Conservation (phyloP, 768 basidiomycete genomes). For the Auricularia sp. region DNA sequence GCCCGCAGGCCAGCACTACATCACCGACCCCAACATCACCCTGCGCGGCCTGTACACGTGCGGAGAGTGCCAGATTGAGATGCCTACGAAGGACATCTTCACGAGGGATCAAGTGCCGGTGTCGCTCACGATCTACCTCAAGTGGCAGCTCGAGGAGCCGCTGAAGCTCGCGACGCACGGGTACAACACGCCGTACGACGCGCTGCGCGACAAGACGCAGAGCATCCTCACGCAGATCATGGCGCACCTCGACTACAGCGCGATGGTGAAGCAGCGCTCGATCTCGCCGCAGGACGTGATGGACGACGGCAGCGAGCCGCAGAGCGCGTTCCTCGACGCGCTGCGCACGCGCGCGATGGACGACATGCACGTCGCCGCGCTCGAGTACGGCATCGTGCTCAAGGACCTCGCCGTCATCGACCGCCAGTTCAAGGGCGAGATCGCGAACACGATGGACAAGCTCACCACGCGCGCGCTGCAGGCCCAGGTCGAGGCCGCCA, state of each 20-base stretch:
- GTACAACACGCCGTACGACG: conserved; percentile 75
- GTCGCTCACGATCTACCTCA: conserved; percentile 67
- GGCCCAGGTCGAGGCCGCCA: conserved; percentile 82
- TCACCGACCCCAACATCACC: conserved; percentile 77
- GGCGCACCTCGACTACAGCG: conserved; percentile 56
- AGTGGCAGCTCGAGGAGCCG: conserved; percentile 42
- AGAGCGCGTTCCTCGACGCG: conserved; percentile 74
- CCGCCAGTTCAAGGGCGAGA: conserved; percentile 78
- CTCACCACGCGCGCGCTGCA: conserved; percentile 75
- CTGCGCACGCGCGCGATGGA: conserved; percentile 78
- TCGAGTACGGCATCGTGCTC: conserved; percentile 75
- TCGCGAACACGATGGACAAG: conserved; percentile 77
- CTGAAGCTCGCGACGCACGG: conserved; percentile 70
- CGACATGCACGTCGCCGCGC: conserved; percentile 69
- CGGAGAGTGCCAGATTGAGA: conserved; percentile 76
- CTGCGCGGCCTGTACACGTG: conserved; percentile 70
- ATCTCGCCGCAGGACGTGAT: conserved; percentile 59
- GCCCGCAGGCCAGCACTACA: conserved; percentile 73
- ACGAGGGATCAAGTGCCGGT: conserved; percentile 84
- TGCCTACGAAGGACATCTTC: conserved; percentile 84
- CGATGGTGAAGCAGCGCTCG: conserved; percentile 71
- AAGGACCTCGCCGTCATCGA: conserved; percentile 85
- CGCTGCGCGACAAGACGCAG: conserved; percentile 72
- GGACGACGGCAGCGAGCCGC: conserved; percentile 58
- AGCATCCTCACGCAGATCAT: conserved; percentile 82